These are phyloP conservation scores for Diaporthe sp. DNA, from an alignment of 2,329 filamentous ascomycete species.

Conservation along the genomic window DNA sequence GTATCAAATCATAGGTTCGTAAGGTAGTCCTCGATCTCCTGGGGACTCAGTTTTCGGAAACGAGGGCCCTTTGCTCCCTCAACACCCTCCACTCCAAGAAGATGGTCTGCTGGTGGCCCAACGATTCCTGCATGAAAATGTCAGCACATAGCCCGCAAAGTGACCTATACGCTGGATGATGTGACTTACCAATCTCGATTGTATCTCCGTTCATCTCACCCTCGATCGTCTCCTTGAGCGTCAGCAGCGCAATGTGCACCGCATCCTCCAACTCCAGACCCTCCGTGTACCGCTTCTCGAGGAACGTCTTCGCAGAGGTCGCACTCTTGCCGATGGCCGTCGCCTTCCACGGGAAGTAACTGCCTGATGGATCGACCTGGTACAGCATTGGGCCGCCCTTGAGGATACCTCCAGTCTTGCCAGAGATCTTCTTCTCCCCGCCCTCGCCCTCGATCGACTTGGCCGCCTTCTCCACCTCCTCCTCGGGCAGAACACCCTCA, in stretches of 20 bases:
- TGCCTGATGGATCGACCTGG: slow-evolving; percentile 98
- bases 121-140: slow-evolving; percentile 79
- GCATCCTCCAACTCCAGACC: slow-evolving; percentile 97
- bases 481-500: slow-evolving; percentile 92
- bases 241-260: slow-evolving; percentile 97
- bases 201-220: slow-evolving; percentile 99
- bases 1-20: slow-evolving; percentile 85
- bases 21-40: slow-evolving; percentile 99
- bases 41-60: slow-evolving; percentile 94
- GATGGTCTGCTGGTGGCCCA: slow-evolving; percentile 91
- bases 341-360: slow-evolving; percentile 99
- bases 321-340: slow-evolving; percentile 99
- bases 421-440: slow-evolving; percentile 79
- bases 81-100: slow-evolving; percentile 92
- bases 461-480: slow-evolving; percentile 74
- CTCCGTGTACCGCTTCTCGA: slow-evolving; percentile 99
- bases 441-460: slow-evolving; percentile 65
- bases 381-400: slow-evolving; percentile 98
- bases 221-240: slow-evolving; percentile 98
- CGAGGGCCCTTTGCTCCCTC: slow-evolving; percentile 87
- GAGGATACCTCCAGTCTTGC: slow-evolving; percentile 94
- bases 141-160: slow-evolving; percentile 1
- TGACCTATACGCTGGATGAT: background rate
- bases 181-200: slow-evolving; percentile 88
- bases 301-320: slow-evolving; percentile 97